A percentile compares a stretch with the other conserved stretches of the same genome.
These are phyloP conservation scores for Botrytis paeoniae DNA, from an alignment of 2,329 filamentous ascomycete species.

Conservation along the genomic window DNA sequence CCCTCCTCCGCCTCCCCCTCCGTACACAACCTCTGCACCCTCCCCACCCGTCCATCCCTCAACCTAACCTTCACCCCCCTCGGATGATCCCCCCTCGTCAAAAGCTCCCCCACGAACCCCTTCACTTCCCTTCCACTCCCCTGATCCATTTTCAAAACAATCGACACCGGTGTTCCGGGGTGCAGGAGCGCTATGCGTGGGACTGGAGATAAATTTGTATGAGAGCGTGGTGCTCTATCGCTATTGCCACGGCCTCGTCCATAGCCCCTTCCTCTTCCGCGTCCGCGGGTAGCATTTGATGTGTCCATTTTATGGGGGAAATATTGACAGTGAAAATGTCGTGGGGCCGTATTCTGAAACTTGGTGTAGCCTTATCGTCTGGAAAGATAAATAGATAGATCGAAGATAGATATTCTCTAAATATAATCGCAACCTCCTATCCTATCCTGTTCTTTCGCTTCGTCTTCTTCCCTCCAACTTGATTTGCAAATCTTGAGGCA, in stretches of 20 bases:
- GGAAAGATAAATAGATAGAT: neutral
- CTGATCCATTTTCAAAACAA: constrained; percentile 37
- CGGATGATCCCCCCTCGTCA: constrained; percentile 36
- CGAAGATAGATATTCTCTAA: neutral
- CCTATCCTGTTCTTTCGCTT: neutral
- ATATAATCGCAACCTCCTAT: neutral
- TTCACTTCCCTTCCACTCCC: constrained; percentile 34
- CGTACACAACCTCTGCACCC: constrained; percentile 34
- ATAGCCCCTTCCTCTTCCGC: neutral
- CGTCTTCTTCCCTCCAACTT: neutral
- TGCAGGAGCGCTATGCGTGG: constrained; percentile 32
- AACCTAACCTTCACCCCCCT: constrained; percentile 38
- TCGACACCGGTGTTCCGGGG: constrained; percentile 32
- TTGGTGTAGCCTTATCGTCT: neutral
- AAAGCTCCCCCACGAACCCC: constrained; percentile 33
- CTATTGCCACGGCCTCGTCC: neutral
- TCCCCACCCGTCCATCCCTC: constrained; percentile 34
- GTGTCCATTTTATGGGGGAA: neutral
- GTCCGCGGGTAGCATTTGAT: neutral
- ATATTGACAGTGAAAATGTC: neutral
- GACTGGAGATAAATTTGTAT: constrained; percentile 18
- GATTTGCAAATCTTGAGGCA: neutral
- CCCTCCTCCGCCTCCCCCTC: constrained; percentile 26
- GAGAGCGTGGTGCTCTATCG: neutral
- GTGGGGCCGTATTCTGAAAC: neutral